phyloP scores from a whole-genome alignment of 345 rosid genomes.

The Laguncularia racemosa region DNA sequence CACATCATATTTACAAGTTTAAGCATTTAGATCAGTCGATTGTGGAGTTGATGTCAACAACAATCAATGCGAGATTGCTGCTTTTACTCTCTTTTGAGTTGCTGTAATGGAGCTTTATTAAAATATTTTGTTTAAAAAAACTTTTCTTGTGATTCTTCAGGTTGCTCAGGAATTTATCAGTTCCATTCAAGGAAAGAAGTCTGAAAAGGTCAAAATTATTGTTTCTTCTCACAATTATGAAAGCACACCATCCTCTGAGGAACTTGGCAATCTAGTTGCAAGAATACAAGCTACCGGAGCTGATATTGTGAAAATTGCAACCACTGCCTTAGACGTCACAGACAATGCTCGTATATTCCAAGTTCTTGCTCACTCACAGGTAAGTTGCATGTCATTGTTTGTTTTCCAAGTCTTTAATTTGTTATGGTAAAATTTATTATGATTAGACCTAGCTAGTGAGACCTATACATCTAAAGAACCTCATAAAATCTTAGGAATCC shows the following conservation, averaged over 20 bases:
- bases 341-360: constrained; percentile 44
- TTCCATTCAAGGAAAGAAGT: constrained; percentile 38
- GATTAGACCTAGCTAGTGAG: neutral
- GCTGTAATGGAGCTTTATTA: neutral
- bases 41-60: too few species aligned
- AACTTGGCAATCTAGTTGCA: constrained; percentile 43
- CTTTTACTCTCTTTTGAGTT: constrained; percentile 3
- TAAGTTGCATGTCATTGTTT: constrained; percentile 11
- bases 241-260: constrained; percentile 43
- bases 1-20: too few species aligned
- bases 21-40: too few species aligned
- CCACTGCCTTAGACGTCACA: constrained; percentile 47
- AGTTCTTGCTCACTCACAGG: constrained; percentile 44
- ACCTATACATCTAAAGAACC: too few species aligned
- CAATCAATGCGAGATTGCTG: too few species aligned
- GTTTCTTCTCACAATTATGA: constrained; percentile 60
- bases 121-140: constrained; percentile 5
- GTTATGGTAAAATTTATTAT: neutral
- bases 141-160: constrained; percentile 24
- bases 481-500: too few species aligned
- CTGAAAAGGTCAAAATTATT: constrained; percentile 38
- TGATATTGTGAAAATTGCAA: constrained; percentile 51
- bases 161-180: constrained; percentile 39
- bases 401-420: neutral
- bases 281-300: constrained; percentile 57